Evolutionary conservation across 805 yeast species (phyloP).

Genomic region (Clavispora asparagi): DNA sequence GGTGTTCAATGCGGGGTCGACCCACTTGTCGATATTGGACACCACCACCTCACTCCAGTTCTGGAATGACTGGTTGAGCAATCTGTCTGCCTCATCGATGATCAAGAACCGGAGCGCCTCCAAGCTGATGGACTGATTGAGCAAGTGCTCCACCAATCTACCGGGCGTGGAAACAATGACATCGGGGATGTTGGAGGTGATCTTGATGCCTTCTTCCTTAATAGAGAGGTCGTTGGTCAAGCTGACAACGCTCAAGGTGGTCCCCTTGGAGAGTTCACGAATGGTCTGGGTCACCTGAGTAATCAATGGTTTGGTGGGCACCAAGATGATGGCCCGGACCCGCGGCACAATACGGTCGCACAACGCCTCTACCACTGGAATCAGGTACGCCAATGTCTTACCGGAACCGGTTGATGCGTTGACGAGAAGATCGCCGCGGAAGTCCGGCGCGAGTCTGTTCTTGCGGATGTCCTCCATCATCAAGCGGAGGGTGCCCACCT

Average conservation of each 20-base stretch:
- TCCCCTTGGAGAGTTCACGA: slow-evolving; percentile 56
- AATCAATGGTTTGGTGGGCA: slow-evolving; percentile 87
- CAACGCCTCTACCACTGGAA: slow-evolving; percentile 76
- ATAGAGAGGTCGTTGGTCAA: slow-evolving; percentile 48
- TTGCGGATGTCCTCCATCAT: slow-evolving; percentile 40
- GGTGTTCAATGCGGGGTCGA: slow-evolving; percentile 12
- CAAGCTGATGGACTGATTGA: slow-evolving; percentile 39
- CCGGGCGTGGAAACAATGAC: slow-evolving; percentile 73
- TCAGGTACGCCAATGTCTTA: slow-evolving; percentile 81
- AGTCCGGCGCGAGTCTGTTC: slow-evolving; percentile 42
- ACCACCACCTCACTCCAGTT: slow-evolving; percentile 75
- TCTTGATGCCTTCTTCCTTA: slow-evolving; percentile 58
- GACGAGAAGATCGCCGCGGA: slow-evolving; percentile 73
- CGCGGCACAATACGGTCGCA: slow-evolving; percentile 61
- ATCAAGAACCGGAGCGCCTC: slow-evolving; percentile 55
- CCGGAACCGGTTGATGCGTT: slow-evolving; percentile 97
- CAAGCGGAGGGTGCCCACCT: slow-evolving; percentile 58
- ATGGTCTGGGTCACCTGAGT: slow-evolving; percentile 73
- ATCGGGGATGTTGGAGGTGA: slow-evolving; percentile 52
- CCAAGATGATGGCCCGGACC: slow-evolving; percentile 69
- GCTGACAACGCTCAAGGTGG: slow-evolving; percentile 58
- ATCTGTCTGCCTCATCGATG: slow-evolving; percentile 78
- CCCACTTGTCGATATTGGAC: slow-evolving; percentile 23
- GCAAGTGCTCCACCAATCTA: slow-evolving; percentile 71
- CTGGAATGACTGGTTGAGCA: slow-evolving; percentile 85